Evolutionary conservation across 768 basidiomycete species (phyloP).

Genomic region (Serpula lacrymans): DNA sequence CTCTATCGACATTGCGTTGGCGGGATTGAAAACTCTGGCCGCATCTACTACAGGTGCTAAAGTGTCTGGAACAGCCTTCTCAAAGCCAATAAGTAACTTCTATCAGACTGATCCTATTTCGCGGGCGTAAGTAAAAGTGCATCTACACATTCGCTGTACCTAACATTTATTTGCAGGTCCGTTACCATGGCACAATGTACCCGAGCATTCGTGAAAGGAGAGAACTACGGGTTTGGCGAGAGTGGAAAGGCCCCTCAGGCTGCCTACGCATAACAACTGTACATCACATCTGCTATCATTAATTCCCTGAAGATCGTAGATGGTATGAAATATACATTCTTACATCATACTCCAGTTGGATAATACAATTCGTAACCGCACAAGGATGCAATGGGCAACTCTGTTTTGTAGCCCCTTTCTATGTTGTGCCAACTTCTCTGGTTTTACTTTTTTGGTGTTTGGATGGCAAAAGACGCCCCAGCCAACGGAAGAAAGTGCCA

Average conservation of each 20-base stretch:
- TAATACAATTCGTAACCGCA: too few relatives aligned
- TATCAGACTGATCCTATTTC: slow-evolving; percentile 97
- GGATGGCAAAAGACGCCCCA: too few relatives aligned
- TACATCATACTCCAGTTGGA: too few relatives aligned
- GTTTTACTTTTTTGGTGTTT: too few relatives aligned
- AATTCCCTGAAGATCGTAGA: too few relatives aligned
- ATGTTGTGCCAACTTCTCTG: too few relatives aligned
- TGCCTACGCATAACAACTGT: slow-evolving; percentile 38
- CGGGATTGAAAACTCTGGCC: slow-evolving; percentile 63
- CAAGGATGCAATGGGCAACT: too few relatives aligned
- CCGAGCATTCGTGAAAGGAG: slow-evolving; percentile 77
- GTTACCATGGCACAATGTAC: slow-evolving; percentile 96
- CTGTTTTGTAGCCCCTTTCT: too few relatives aligned
- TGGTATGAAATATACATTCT: too few relatives aligned
- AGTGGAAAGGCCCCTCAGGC: slow-evolving; percentile 41
- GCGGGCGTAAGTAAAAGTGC: slow-evolving; percentile 64
- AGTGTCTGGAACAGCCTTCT: slow-evolving; percentile 57
- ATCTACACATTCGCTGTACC: slow-evolving; percentile 1
- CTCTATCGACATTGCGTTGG: slow-evolving; percentile 65
- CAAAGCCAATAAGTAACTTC: slow-evolving; percentile 86
- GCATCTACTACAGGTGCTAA: slow-evolving; percentile 50
- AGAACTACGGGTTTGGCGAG: slow-evolving; percentile 56
- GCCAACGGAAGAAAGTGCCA: neutral
- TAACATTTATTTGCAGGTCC: slow-evolving; percentile 45
- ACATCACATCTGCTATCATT: too few relatives aligned